Base-by-base conservation (phyloP, 208 protist species). In the Leishmania braziliensis region DNA sequence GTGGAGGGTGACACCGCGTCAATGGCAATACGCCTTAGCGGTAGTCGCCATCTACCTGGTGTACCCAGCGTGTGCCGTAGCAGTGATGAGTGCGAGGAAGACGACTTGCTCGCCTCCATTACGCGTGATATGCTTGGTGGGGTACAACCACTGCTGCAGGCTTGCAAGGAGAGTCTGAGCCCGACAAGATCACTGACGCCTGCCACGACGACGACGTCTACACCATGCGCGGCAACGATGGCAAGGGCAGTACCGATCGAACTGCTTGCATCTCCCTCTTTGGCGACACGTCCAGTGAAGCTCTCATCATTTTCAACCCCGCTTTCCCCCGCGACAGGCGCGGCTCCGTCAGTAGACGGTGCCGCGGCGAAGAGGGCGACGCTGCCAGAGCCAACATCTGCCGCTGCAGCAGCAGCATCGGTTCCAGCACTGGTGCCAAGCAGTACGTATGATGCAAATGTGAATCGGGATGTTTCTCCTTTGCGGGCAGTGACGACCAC, bases 91-190 rank as follows among this genome's bases (percentile, higher is more conserved):
- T 20, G 29, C 62, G 51, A 50, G 46, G 33, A 68, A 16, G 46
- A 33, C 26, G 65, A 80, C 48, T 26, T 50, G 56, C 48, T 70
- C 12, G 39, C 75, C 6, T 77, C 75, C 3, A 63, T 78, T 62
- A 26, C 81, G 18, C 60, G 48, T 1, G 76, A 80, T 16, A 18
- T 74, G 50, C 18, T 77, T n/a, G 75, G 60, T 16, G 65, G 36
- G 39, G 50, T 23, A 16, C 54, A n/a, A 23, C 48, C 54, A 48
- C 58, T 62, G 46, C 74, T 60, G 39, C 72, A 48, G 20, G 8
- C 16, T 20, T 20, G 29, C n/a, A 12, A 16, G 16, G 72, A 39
- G 16, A 46, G 18, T 20, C 20, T 23, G 29, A 18, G 33, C 50
- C 12, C 9, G 33, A 33, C 53, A 66, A 48, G 0, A 68, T 29